Evolutionary conservation across 2,329 filamentous ascomycete species (phyloP), one percentile per base, ranked within the genome.

Genomic region (Didymella pomorum): DNA sequence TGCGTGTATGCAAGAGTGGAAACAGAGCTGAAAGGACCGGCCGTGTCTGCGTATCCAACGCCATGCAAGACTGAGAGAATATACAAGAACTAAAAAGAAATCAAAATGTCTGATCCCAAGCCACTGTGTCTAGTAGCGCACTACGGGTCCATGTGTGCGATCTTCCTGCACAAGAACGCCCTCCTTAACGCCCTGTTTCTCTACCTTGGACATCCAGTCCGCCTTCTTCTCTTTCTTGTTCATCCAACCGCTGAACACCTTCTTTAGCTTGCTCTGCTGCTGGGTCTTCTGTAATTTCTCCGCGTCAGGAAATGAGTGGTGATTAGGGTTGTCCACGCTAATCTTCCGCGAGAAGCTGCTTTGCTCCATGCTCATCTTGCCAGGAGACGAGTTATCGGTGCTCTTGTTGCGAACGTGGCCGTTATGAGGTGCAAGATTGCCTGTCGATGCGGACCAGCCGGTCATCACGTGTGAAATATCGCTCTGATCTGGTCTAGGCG

Each of bases 191-290:
- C 78, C 78, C 18, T 76, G 67, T 57, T 75, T 76, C 47, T 78
- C 75, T 21, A 80, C 64, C 55, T 74, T 71, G 16, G 79, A 74
- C 78, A 79, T 79, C 78, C 78, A 79, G 44, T 74, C 72, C 16
- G 71, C 72, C 42, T 72, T 72, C 61, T 73, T 77, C 47, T 74
- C 77, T 58, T 75, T 76, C 55, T 74, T 77, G 6, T 64, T 53
- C 66, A 73, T 72, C 74, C 74, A 76, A 4, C 69, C 69, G 25
- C 65, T 73, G 28, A 78, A 68, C 3, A 76, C 72, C 52, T 71
- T 75, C 60, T 68, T 75, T 31, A 78, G 47, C n/a, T 68, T 69
- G 14, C 67, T 70, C 33, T 71, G 73, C 50, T 75, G 70, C 56
- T 74, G 70, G 26, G 67, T 66, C 41, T 69, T 70, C 29, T 43